These are phyloP conservation scores for Thuidium tamariscinum DNA, from an alignment of 225 moss, liverwort and hornwort genomes.

Conservation along the genomic window DNA sequence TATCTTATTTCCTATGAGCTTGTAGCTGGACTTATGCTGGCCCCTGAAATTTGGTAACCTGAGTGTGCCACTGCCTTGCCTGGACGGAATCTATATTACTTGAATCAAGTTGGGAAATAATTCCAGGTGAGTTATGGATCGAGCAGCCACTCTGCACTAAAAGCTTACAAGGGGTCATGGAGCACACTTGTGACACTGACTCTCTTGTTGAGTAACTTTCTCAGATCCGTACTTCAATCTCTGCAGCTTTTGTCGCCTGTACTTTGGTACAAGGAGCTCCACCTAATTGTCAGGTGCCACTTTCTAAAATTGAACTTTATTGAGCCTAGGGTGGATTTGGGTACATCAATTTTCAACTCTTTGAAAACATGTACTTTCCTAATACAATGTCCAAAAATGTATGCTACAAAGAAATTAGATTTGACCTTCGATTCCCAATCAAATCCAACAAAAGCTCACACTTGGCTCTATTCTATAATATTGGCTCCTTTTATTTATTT, in stretches of 20 bases:
- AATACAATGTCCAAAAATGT: background rate
- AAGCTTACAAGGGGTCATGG: background rate
- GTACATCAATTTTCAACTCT: background rate
- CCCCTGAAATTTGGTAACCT: background rate
- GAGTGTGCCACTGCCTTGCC: background rate
- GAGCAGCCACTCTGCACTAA: background rate
- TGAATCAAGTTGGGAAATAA: background rate
- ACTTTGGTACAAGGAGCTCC: background rate
- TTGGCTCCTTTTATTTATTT: background rate
- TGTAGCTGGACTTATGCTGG: background rate
- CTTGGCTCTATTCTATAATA: fast-evolving
- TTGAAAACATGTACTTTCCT: background rate
- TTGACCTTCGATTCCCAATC: background rate
- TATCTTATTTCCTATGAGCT: background rate
- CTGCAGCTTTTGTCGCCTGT: background rate
- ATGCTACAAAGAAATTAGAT: background rate
- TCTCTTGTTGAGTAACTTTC: background rate
- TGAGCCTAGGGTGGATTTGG: background rate
- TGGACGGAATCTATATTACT: background rate
- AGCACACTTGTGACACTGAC: background rate
- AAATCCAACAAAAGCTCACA: background rate
- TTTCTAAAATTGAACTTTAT: background rate
- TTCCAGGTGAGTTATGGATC: background rate
- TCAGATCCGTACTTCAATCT: background rate
- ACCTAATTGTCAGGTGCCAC: background rate